A percentile compares a stretch with the other conserved stretches of the same genome.
These are phyloP conservation scores for Pseudozyma sp. DNA, from an alignment of 1,284 basidiomycete species.

Conservation along the genomic window DNA sequence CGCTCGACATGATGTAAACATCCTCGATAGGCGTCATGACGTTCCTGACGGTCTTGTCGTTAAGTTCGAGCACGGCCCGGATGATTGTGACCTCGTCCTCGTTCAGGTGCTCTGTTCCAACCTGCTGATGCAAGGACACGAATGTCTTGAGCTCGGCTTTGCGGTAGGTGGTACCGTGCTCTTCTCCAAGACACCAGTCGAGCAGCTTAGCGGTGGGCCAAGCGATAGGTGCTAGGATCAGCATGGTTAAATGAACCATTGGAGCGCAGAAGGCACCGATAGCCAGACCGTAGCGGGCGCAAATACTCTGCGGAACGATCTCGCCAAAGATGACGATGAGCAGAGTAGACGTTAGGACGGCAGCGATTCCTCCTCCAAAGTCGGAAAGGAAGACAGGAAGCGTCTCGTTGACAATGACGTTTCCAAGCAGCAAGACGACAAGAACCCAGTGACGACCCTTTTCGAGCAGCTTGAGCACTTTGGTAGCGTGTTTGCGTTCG, in stretches of 20 bases:
- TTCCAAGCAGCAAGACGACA: conserved; percentile 82
- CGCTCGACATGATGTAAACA: conserved; percentile 80
- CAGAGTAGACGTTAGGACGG: conserved; percentile 63
- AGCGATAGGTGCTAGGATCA: conserved; percentile 71
- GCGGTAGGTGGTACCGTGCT: conserved; percentile 70
- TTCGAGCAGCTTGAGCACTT: conserved; percentile 76
- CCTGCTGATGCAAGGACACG: conserved; percentile 81
- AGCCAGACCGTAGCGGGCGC: conserved; percentile 89
- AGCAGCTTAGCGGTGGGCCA: conserved; percentile 70
- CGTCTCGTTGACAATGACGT: conserved; percentile 79
- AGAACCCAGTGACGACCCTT: conserved; percentile 94
- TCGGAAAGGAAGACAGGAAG: conserved; percentile 69
- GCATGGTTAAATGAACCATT: conserved; percentile 72
- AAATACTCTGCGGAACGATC: conserved; percentile 72
- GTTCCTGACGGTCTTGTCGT: conserved; percentile 77
- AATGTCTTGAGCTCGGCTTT: conserved; percentile 83
- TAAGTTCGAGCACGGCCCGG: conserved; percentile 67
- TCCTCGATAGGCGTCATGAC: conserved; percentile 77
- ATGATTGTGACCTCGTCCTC: conserved; percentile 82
- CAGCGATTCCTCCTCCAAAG: conserved; percentile 65
- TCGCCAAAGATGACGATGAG: conserved; percentile 72
- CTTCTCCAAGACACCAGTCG: conserved; percentile 71
- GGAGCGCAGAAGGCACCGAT: conserved; percentile 91
- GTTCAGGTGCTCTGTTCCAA: conserved; percentile 81
- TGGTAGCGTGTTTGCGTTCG: conserved; percentile 70